Percentiles rank a stretch among this genome's conserved stretches.
These are phyloP conservation scores for Spathaspora arborariae DNA, from an alignment of 805 yeast species.

Conservation along the genomic window DNA sequence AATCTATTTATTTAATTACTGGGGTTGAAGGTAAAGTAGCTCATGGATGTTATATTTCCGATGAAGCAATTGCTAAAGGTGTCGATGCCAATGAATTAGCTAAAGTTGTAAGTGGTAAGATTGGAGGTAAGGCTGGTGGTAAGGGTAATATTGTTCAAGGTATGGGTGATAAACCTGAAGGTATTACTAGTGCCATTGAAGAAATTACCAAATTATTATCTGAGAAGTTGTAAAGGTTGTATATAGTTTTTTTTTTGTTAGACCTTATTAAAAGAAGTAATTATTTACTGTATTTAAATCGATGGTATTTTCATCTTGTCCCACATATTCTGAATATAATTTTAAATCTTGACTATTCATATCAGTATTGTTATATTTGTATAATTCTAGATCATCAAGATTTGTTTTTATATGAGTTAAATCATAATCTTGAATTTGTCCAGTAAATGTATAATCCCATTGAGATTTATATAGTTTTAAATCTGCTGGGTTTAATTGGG, in stretches of 20 bases:
- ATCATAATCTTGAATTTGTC: background rate
- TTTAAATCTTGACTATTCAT: constrained; percentile 15
- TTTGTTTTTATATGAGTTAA: background rate
- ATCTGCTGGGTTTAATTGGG: constrained; percentile 4
- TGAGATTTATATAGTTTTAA: constrained; percentile 12
- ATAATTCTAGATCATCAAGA: constrained; percentile 12
- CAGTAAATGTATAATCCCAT: constrained; percentile 4
- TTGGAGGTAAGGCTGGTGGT: constrained; percentile 99
- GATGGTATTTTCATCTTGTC: constrained; percentile 18
- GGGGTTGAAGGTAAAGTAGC: constrained; percentile 78
- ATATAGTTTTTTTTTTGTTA: background rate
- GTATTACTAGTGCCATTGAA: constrained; percentile 68
- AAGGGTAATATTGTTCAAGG: constrained; percentile 96
- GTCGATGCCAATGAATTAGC: constrained; percentile 77
- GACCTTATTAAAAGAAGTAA: constrained; percentile 15
- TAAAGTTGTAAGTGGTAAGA: constrained; percentile 57
- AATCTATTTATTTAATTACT: constrained; percentile 75
- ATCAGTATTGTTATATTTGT: constrained; percentile 7
- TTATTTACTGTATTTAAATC: constrained; percentile 25
- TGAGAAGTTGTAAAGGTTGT: constrained; percentile 45
- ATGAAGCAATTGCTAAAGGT: constrained; percentile 64
- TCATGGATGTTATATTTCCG: constrained; percentile 88
- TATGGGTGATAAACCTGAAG: constrained; percentile 80
- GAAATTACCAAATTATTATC: constrained; percentile 60
- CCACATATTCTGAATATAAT: constrained; percentile 22